These are phyloP conservation scores for Rhizophora mangle DNA, from an alignment of 345 rosid species.

Conservation along the genomic window DNA sequence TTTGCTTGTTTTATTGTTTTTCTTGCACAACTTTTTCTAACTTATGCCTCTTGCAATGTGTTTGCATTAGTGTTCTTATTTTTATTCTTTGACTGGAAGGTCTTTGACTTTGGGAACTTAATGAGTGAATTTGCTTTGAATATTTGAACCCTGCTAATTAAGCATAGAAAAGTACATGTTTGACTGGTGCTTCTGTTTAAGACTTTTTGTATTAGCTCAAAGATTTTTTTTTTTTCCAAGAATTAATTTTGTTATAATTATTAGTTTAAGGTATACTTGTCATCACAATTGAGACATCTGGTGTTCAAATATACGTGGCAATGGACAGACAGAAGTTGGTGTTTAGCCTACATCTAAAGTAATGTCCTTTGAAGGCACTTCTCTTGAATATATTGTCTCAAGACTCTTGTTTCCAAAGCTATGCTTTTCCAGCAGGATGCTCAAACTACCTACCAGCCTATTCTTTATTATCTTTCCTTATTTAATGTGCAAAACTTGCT, in stretches of 20 bases:
- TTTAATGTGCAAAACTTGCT: neutral
- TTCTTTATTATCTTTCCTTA: neutral
- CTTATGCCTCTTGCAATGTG: neutral
- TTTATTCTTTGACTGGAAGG: neutral
- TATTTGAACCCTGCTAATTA: too few relatives aligned
- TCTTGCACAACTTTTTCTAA: neutral
- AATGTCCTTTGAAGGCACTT: neutral
- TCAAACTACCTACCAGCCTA: neutral
- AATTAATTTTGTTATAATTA: neutral
- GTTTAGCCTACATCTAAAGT: neutral
- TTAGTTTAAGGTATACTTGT: neutral
- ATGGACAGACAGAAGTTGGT: neutral
- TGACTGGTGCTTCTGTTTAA: too few relatives aligned
- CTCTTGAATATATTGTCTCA: conserved; percentile 5
- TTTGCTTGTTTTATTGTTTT: conserved; percentile 15
- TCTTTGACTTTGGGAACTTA: too few relatives aligned
- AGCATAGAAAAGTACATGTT: too few relatives aligned
- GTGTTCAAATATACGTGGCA: neutral
- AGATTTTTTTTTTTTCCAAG: too few relatives aligned
- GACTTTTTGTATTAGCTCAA: too few relatives aligned
- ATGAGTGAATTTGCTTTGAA: too few relatives aligned
- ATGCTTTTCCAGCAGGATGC: neutral
- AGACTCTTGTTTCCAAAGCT: neutral
- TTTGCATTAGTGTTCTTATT: neutral
- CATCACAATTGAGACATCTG: neutral